Conservation (phyloP, 139 green algal genomes). For the Chlorella sp. region DNA sequence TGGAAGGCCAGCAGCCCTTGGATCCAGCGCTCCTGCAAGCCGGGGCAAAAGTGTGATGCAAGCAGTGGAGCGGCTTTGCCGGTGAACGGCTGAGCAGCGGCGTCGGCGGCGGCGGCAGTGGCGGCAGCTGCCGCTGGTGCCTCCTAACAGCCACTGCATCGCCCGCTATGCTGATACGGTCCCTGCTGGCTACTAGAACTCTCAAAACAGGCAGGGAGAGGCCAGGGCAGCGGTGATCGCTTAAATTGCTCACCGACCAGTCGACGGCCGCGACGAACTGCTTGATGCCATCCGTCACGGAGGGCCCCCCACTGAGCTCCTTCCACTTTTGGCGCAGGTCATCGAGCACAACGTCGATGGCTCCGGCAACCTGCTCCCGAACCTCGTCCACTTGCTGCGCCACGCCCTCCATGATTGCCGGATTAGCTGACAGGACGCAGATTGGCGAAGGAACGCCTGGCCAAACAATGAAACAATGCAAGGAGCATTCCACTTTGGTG, state of each 20-base stretch:
- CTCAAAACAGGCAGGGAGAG: neutral
- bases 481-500: too few relatives aligned
- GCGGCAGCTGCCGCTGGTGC: neutral
- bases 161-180: neutral
- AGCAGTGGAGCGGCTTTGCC: neutral
- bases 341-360: conserved; percentile 24
- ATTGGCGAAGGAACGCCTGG: too few relatives aligned
- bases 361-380: neutral
- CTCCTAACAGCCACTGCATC: neutral
- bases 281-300: conserved; percentile 43
- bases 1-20: conserved; percentile 50
- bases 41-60: neutral
- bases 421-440: too few relatives aligned
- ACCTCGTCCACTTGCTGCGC: conserved; percentile 7
- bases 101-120: neutral
- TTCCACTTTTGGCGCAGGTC: conserved; percentile 47
- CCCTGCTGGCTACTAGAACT: neutral
- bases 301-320: conserved; percentile 24
- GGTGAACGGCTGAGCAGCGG: neutral
- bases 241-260: conserved; percentile 50
- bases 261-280: conserved; percentile 59
- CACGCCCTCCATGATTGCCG: conserved; percentile 14
- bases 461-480: too few relatives aligned
- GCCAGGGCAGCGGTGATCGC: neutral
- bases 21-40: conserved; percentile 60